phyloP scores from a whole-genome alignment of 306 rosid genomes.

The apple (Malus domestica) region ASM211411v1 NC_041795.1:7367001-7367500 shows the following conservation, averaged over 20 bases:
- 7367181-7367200: not conserved
- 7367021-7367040: no score
- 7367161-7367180: not conserved
- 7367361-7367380: conserved; percentile 30
- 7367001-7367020: no score
- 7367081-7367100: no score
- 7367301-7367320: conserved; percentile 59
- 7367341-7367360: conserved; percentile 63
- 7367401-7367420: not conserved
- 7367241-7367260: no score
- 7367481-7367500: not conserved
- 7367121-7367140: no score
- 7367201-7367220: not conserved
- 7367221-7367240: not conserved
- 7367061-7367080: no score
- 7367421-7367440: not conserved
- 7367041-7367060: no score
- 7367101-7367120: no score
- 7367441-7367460: not conserved
- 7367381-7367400: not conserved
- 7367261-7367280: no score
- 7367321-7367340: conserved; percentile 84
- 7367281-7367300: conserved; percentile 19
- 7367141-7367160: no score
- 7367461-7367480: not conserved